Conservation (phyloP, 192 early-diverging fungal genomes). For the Backusella luteola region DNA sequence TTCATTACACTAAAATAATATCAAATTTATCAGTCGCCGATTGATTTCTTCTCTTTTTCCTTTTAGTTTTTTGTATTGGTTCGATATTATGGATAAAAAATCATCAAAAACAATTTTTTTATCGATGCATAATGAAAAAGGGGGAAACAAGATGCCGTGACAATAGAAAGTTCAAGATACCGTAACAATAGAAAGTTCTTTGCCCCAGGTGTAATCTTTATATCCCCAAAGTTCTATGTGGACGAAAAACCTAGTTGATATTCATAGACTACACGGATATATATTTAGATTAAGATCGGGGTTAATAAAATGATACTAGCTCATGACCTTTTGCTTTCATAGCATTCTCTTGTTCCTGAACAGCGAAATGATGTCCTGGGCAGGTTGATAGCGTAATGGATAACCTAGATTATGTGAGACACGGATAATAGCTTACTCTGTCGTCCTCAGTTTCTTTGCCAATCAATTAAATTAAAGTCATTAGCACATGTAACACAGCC, state of each 20-base stretch:
- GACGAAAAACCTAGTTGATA: neutral
- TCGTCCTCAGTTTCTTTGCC: neutral
- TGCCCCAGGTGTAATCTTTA: neutral
- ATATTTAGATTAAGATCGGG: neutral
- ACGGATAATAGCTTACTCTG: neutral
- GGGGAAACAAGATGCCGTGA: neutral
- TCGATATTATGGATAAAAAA: neutral
- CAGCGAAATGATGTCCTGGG: neutral
- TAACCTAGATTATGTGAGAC: neutral
- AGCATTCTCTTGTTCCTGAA: neutral
- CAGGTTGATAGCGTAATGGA: neutral
- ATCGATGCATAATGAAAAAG: neutral
- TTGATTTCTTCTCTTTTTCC: neutral
- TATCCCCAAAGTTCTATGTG: neutral
- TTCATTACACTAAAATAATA: neutral
- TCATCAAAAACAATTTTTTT: neutral
- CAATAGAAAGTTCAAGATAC: neutral
- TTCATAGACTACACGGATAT: neutral
- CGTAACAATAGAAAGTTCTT: neutral
- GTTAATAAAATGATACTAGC: neutral
- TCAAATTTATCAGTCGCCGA: conserved; percentile 1
- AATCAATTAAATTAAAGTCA: conserved; percentile 7
- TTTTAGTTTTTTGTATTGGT: neutral
- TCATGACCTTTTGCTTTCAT: neutral
- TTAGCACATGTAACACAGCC: neutral